phyloP scores from a whole-genome alignment of 2,329 filamentous ascomycete genomes.

The Aspergillus pseudoglaucus region DNA sequence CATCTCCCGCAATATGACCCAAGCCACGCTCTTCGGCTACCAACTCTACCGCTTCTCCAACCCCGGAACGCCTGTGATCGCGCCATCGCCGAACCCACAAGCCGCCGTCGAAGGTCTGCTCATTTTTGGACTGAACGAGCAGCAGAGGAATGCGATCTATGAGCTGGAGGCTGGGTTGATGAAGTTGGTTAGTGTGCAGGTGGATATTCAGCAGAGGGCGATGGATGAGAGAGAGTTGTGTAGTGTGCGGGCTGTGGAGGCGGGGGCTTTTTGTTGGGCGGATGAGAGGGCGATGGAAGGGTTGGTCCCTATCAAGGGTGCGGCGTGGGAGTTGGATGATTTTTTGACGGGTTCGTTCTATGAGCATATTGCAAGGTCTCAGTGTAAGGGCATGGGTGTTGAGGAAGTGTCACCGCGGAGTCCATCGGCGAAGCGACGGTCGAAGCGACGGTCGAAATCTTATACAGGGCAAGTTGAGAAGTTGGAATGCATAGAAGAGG shows the following conservation, averaged over 20 bases:
- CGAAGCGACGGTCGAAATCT: neutral
- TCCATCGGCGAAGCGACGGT: no score
- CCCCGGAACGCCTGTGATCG: conserved; percentile 16
- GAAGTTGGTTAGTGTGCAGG: conserved; percentile 13
- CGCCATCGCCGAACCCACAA: conserved; percentile 10
- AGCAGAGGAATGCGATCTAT: conserved; percentile 19
- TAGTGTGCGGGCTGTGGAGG: conserved; percentile 15
- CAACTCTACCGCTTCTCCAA: conserved; percentile 16
- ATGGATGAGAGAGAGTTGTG: conserved; percentile 1
- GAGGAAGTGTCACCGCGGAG: neutral
- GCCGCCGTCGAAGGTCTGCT: conserved; percentile 21
- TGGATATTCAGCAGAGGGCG: conserved; percentile 16
- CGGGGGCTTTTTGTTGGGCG: conserved; percentile 20
- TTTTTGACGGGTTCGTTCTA: conserved; percentile 13
- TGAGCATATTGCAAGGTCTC: conserved; percentile 9
- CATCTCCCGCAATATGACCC: conserved; percentile 20
- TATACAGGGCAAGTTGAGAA: neutral
- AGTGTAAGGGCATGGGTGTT: conserved; percentile 3
- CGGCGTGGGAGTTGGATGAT: conserved; percentile 12
- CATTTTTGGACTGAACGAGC: conserved; percentile 18
- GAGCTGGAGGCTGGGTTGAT: conserved; percentile 17
- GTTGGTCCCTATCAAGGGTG: conserved; percentile 3
- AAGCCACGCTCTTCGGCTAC: conserved; percentile 19
- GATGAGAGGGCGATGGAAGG: conserved; percentile 4
- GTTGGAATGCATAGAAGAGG: neutral